These are phyloP conservation scores for Solanum tarapatanum DNA, from an alignment of 257 asterid genomes.

Conservation along the genomic window DNA sequence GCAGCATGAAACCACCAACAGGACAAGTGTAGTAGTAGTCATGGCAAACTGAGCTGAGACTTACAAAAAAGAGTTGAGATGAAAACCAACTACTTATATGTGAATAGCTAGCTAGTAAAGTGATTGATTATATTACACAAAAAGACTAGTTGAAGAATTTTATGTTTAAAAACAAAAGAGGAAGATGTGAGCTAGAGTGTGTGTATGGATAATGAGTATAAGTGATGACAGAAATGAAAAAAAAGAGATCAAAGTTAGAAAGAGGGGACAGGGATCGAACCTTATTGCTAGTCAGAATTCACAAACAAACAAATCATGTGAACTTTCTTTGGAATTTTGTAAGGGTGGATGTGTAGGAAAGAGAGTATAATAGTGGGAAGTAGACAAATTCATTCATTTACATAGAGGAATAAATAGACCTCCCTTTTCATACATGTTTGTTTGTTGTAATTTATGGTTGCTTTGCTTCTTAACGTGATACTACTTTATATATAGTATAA, in stretches of 20 bases:
- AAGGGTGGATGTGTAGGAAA: slow-evolving; percentile 7
- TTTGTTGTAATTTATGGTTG: background rate
- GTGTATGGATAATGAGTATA: background rate
- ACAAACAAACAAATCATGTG: slow-evolving; percentile 55
- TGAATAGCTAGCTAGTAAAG: background rate
- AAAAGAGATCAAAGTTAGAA: background rate
- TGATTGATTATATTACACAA: background rate
- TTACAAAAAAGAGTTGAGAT: background rate
- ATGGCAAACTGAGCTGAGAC: background rate
- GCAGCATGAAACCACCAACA: slow-evolving; percentile 22
- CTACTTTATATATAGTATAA: background rate
- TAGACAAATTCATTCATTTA: background rate
- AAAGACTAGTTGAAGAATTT: background rate
- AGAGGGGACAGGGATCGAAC: slow-evolving; percentile 25
- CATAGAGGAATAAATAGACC: background rate
- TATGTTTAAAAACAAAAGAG: background rate
- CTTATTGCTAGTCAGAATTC: slow-evolving; percentile 9
- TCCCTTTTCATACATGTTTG: background rate
- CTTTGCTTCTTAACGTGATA: background rate
- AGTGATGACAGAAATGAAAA: background rate
- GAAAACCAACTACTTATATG: background rate
- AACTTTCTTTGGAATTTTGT: slow-evolving; percentile 48
- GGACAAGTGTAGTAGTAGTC: slow-evolving; percentile 8
- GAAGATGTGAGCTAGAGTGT: background rate
- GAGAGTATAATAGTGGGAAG: background rate